A percentile compares a stretch with the other conserved stretches of the same genome.
Evolutionary conservation across 768 basidiomycete genomes (phyloP).

Genomic region (Agaricus blazei): DNA sequence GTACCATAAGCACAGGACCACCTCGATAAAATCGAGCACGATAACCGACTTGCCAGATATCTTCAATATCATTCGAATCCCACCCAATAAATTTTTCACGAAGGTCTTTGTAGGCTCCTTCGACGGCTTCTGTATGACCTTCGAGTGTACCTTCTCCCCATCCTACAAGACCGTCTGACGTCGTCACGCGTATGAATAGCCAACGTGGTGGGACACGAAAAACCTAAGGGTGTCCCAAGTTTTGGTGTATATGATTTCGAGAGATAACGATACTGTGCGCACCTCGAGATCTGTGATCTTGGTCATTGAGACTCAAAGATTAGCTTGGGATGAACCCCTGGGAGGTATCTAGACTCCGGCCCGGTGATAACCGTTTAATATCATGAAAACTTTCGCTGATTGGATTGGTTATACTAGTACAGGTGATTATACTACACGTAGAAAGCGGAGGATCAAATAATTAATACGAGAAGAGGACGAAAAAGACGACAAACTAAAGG

Average conservation of each 20-base stretch:
- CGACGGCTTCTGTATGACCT: conserved; percentile 69
- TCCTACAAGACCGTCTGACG: conserved; percentile 55
- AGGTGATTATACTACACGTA: background rate
- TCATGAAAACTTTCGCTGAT: background rate
- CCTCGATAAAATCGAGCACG: conserved; percentile 69
- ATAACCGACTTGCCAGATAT: conserved; percentile 67
- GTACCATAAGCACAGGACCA: conserved; percentile 65
- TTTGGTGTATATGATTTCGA: too few species aligned
- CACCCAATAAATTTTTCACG: conserved; percentile 52
- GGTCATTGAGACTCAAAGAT: background rate
- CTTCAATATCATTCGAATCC: conserved; percentile 63
- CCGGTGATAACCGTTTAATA: too few species aligned
- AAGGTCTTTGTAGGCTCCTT: conserved; percentile 62
- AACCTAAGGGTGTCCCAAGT: conserved; percentile 25
- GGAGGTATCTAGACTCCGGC: too few species aligned
- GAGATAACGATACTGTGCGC: background rate
- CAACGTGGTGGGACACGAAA: conserved; percentile 71
- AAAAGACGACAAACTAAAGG: conserved; percentile 28
- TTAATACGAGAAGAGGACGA: background rate
- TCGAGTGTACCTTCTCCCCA: conserved; percentile 78
- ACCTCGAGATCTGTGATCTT: conserved; percentile 1
- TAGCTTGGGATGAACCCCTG: too few species aligned
- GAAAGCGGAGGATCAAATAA: background rate
- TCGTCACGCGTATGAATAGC: conserved; percentile 71
- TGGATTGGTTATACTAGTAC: background rate